Evolutionary conservation across 768 basidiomycete species (phyloP).

Genomic region (Daedaleopsis sinensis): DNA sequence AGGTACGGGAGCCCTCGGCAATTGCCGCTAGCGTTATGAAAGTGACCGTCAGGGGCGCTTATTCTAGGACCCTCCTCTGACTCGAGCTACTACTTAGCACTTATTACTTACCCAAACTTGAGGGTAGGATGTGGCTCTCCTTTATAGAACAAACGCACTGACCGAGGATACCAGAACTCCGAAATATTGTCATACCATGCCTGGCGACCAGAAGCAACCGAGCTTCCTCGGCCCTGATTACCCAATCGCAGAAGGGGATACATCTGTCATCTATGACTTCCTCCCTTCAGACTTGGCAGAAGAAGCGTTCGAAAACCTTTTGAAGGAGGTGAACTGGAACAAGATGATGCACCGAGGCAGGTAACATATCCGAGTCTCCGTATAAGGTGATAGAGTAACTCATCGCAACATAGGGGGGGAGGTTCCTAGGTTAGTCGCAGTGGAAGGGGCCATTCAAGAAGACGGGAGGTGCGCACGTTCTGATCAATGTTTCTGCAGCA

Average conservation of each 20-base stretch:
- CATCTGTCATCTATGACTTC: constrained; percentile 57
- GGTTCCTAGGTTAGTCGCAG: constrained; percentile 66
- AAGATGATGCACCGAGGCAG: constrained; percentile 77
- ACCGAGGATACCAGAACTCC: no score
- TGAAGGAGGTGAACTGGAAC: constrained; percentile 70
- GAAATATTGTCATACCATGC: no score
- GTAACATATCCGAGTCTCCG: constrained; percentile 4
- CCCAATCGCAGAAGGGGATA: constrained; percentile 68
- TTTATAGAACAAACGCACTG: no score
- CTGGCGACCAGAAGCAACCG: background rate
- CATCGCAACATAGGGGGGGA: constrained; percentile 58
- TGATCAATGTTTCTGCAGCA: constrained; percentile 8
- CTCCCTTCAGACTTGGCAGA: constrained; percentile 59
- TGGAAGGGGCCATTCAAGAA: constrained; percentile 54
- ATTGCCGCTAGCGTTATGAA: no score
- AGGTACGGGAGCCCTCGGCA: no score
- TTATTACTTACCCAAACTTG: no score
- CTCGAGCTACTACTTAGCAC: no score
- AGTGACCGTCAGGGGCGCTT: no score
- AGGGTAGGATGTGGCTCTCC: no score
- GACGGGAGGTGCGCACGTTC: constrained; percentile 48
- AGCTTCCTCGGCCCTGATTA: constrained; percentile 31
- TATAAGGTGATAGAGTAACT: background rate
- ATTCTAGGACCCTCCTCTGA: no score
- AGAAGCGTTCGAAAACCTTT: constrained; percentile 58